These are phyloP conservation scores for Dovyalis caffra DNA, from an alignment of 345 rosid genomes.

Conservation along the genomic window DNA sequence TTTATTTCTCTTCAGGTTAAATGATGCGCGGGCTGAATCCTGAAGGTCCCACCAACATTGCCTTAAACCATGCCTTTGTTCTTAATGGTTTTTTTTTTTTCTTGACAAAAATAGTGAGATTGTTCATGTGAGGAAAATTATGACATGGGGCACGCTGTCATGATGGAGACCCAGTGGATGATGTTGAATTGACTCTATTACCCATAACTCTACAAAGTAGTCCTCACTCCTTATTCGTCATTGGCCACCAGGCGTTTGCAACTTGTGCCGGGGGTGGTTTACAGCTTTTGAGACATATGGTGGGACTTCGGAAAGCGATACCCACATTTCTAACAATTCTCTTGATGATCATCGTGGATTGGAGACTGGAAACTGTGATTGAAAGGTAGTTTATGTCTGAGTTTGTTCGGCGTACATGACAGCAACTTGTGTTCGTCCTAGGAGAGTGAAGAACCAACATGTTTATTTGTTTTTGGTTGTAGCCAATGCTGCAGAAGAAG, in stretches of 20 bases:
- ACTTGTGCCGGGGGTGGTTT: too few relatives aligned
- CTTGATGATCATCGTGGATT: slow-evolving; percentile 38
- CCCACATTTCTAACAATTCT: slow-evolving; percentile 58
- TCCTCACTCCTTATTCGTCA: background rate
- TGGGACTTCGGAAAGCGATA: too few relatives aligned
- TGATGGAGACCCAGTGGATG: background rate
- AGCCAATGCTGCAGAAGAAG: slow-evolving; percentile 64
- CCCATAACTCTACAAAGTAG: background rate
- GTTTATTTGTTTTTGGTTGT: slow-evolving; percentile 31
- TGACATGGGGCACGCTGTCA: slow-evolving; percentile 31
- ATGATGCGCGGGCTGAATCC: too few relatives aligned
- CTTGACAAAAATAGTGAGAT: background rate
- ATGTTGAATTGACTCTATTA: background rate
- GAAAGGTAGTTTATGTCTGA: slow-evolving; percentile 63
- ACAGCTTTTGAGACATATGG: too few relatives aligned
- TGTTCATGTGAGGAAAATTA: slow-evolving; percentile 21
- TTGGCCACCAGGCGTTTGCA: too few relatives aligned
- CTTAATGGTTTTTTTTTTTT: too few relatives aligned
- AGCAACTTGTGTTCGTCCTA: slow-evolving; percentile 25
- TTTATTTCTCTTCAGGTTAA: too few relatives aligned
- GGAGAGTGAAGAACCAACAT: slow-evolving; percentile 25
- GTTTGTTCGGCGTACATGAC: slow-evolving; percentile 18
- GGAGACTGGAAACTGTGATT: slow-evolving; percentile 47
- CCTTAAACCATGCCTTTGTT: too few relatives aligned
- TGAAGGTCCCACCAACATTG: too few relatives aligned